phyloP scores from a whole-genome alignment of 148 eudicot species.

The Nyssa sinensis region DNA sequence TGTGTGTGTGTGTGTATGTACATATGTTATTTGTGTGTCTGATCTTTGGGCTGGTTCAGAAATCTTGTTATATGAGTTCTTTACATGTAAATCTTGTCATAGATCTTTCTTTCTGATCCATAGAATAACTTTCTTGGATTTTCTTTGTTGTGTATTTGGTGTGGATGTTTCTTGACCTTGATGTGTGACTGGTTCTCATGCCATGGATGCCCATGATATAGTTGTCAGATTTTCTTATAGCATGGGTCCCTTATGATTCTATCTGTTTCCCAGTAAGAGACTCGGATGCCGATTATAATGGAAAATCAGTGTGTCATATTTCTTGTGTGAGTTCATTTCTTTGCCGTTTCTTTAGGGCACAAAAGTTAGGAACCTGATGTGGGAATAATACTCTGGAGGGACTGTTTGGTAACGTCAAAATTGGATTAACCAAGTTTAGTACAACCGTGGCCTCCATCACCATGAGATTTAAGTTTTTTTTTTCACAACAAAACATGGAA shows the following conservation, averaged over 20 bases:
- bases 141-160: neutral
- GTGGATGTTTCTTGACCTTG: neutral
- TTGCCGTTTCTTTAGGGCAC: neutral
- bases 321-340: conserved; percentile 13
- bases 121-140: neutral
- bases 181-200: neutral
- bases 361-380: neutral
- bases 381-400: conserved; percentile 4
- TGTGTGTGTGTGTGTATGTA: neutral
- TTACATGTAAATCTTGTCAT: neutral
- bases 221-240: neutral
- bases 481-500: too few species aligned
- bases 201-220: neutral
- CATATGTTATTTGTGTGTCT: neutral
- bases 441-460: too few species aligned
- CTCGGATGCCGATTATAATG: neutral
- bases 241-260: neutral
- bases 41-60: neutral
- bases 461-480: too few species aligned
- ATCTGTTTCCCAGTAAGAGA: neutral
- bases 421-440: neutral
- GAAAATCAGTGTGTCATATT: neutral
- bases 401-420: neutral
- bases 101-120: conserved; percentile 8
- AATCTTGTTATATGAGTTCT: neutral